phyloP scores from a whole-genome alignment of 2,329 filamentous ascomycete species.

The Fusarium sarcochroum region DNA sequence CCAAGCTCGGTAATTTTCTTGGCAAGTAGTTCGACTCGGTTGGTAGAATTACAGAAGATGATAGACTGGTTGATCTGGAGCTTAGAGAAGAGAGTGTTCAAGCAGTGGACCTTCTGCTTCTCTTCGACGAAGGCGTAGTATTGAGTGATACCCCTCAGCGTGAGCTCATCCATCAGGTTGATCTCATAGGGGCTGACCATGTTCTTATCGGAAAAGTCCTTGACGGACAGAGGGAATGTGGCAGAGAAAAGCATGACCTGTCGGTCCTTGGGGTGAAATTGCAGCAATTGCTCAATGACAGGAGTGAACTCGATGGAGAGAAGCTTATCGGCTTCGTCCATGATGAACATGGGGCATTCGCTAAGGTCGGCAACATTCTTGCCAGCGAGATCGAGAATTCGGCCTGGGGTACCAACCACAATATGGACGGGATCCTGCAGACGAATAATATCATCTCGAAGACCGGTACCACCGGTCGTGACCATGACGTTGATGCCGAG shows the following conservation, averaged over 20 bases:
- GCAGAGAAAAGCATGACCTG: conserved; percentile 99
- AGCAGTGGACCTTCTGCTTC: conserved; percentile 98
- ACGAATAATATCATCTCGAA: conserved; percentile 97
- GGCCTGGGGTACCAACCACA: conserved; percentile 95
- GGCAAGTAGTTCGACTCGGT: conserved; percentile 94
- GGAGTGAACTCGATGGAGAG: conserved; percentile 97
- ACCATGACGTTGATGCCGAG: conserved; percentile 99
- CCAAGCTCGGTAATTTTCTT: conserved; percentile 99
- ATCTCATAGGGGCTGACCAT: conserved; percentile 98
- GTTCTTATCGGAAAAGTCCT: conserved; percentile 98
- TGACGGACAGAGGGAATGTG: conserved; percentile 96
- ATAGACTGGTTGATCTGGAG: conserved; percentile 99
- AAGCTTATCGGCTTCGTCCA: conserved; percentile 99
- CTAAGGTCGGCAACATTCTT: conserved; percentile 97
- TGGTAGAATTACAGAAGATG: conserved; percentile 99
- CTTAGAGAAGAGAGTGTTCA: conserved; percentile 99
- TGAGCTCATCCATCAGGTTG: conserved; percentile 99
- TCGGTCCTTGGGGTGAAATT: conserved; percentile 95
- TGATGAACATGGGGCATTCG: conserved; percentile 97
- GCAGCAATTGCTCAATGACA: conserved; percentile 94
- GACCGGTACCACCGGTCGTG: conserved; percentile 93
- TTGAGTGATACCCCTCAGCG: conserved; percentile 96
- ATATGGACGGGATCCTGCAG: conserved; percentile 96
- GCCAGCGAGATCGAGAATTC: conserved; percentile 95
- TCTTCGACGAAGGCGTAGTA: conserved; percentile 99